phyloP scores from a whole-genome alignment of 2,329 filamentous ascomycete genomes.

The Aurifilum marmelostoma region DNA sequence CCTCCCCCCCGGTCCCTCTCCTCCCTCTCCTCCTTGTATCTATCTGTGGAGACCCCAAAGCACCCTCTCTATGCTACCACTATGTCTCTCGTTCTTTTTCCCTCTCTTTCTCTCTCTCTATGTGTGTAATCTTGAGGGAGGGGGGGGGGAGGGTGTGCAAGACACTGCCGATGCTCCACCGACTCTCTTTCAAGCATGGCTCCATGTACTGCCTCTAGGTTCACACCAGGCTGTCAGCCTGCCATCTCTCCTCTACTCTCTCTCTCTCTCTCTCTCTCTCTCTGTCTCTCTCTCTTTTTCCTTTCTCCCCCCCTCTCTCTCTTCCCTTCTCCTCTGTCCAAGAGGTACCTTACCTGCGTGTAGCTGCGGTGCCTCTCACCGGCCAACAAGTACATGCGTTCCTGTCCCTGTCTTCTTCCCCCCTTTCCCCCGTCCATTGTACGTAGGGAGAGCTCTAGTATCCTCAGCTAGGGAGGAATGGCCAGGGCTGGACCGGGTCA shows the following conservation, averaged over 20 bases:
- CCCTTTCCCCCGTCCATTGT: neutral
- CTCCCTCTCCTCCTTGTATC: neutral
- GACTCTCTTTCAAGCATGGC: neutral
- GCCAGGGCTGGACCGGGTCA: slow-evolving; percentile 18
- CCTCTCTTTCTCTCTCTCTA: neutral
- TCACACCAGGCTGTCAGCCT: neutral
- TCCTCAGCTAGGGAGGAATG: slow-evolving; percentile 24
- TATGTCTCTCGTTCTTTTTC: neutral
- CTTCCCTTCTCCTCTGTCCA: neutral
- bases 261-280: too few species aligned
- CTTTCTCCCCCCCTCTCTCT: too few species aligned
- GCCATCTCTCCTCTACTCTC: neutral
- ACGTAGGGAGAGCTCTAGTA: slow-evolving; percentile 25
- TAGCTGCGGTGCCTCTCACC: neutral
- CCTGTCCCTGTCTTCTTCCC: slow-evolving; percentile 8
- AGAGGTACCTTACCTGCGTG: neutral
- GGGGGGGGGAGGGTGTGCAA: too few species aligned
- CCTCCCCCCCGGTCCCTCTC: neutral
- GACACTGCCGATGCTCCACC: neutral
- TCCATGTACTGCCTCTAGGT: neutral
- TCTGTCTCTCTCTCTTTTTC: too few species aligned
- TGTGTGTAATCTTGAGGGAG: too few species aligned
- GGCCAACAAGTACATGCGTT: neutral
- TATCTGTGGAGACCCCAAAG: neutral
- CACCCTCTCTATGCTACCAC: neutral